phyloP scores from a whole-genome alignment of 2,329 filamentous ascomycete species.

The Sclerotinia borealis region DNA sequence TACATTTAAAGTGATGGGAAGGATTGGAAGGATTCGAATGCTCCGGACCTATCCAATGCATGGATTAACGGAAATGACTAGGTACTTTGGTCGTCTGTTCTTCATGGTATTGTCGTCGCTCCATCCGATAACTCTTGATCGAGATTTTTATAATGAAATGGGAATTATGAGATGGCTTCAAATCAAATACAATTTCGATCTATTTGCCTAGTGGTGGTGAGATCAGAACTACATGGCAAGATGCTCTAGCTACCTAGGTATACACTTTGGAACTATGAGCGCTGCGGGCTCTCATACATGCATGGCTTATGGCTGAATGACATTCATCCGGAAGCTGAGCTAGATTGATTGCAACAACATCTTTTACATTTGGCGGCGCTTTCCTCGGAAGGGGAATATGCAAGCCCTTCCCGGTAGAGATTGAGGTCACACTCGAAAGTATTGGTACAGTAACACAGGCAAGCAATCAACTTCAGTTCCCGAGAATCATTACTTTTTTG shows the following conservation, averaged over 20 bases:
- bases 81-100: neutral
- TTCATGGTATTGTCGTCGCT: neutral
- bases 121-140: neutral
- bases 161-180: neutral
- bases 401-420: neutral
- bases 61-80: neutral
- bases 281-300: neutral
- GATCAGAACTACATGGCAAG: neutral
- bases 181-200: neutral
- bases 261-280: neutral
- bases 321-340: neutral
- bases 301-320: neutral
- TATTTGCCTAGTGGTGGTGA: neutral
- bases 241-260: neutral
- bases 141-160: neutral
- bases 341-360: neutral
- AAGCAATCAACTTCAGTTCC: neutral
- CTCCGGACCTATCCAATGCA: neutral
- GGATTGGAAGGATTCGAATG: neutral
- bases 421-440: neutral
- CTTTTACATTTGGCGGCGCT: neutral
- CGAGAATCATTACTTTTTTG: neutral
- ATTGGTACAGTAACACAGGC: neutral
- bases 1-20: neutral
- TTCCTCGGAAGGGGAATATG: neutral